Evolutionary conservation across 1,284 basidiomycete species (phyloP).

Genomic region (Athelia sp.): DNA sequence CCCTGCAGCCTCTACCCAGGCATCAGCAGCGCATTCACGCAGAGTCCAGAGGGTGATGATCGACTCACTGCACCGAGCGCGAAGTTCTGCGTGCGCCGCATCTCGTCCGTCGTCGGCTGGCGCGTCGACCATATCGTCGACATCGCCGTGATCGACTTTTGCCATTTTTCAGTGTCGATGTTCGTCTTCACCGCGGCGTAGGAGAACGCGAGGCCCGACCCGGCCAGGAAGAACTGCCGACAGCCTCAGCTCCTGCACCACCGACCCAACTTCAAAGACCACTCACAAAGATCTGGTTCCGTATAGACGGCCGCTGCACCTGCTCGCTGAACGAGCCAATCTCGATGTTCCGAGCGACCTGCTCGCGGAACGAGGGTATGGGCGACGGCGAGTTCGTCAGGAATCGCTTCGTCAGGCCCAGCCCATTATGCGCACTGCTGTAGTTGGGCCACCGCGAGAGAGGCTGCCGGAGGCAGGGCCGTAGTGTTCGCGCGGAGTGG

Average conservation of each 20-base stretch:
- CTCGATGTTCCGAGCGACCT: slow-evolving; percentile 17
- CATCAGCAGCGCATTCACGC: slow-evolving; percentile 12
- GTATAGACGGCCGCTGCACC: slow-evolving; percentile 28
- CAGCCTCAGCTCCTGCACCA: neutral
- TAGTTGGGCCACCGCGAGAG: slow-evolving; percentile 15
- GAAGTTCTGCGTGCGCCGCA: slow-evolving; percentile 40
- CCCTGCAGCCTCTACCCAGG: slow-evolving; percentile 33
- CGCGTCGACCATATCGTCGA: slow-evolving; percentile 20
- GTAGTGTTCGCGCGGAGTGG: slow-evolving; percentile 14
- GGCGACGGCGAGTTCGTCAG: slow-evolving; percentile 1
- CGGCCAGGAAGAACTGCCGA: slow-evolving; percentile 29
- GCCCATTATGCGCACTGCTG: slow-evolving; percentile 1
- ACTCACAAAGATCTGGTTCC: slow-evolving; percentile 35
- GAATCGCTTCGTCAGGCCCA: slow-evolving; percentile 18
- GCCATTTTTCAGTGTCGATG: slow-evolving; percentile 32
- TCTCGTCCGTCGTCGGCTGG: slow-evolving; percentile 32
- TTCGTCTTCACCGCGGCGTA: slow-evolving; percentile 31
- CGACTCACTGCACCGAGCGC: slow-evolving; percentile 36
- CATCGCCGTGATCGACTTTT: slow-evolving; percentile 19
- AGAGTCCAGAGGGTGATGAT: too few relatives aligned
- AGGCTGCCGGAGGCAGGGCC: slow-evolving; percentile 6
- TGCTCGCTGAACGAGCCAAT: slow-evolving; percentile 30
- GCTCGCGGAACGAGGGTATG: slow-evolving; percentile 20
- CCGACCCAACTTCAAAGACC: neutral
- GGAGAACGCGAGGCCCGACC: slow-evolving; percentile 25